These are phyloP conservation scores for Pseudogymnoascus sp. DNA, from an alignment of 2,329 filamentous ascomycete genomes.

Conservation along the genomic window DNA sequence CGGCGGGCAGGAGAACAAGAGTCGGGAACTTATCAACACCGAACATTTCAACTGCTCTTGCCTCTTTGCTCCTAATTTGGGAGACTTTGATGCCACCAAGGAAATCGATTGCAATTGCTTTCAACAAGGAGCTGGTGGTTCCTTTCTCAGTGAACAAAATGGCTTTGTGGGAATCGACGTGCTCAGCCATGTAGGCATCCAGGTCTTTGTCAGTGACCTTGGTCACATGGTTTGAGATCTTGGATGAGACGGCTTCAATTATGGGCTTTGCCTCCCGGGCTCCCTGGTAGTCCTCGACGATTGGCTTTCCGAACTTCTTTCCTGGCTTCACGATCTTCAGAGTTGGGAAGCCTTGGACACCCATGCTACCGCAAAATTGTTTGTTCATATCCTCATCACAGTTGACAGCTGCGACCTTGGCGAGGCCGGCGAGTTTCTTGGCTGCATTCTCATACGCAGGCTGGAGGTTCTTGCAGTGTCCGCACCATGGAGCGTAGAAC, in stretches of 20 bases:
- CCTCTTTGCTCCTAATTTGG: conserved; percentile 74
- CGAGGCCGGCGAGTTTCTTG: conserved; percentile 78
- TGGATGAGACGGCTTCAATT: conserved; percentile 72
- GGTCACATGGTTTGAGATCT: conserved; percentile 88
- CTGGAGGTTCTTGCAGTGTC: conserved; percentile 93
- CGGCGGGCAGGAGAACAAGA: conserved; percentile 69
- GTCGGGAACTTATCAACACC: conserved; percentile 71
- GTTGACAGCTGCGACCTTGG: conserved; percentile 89
- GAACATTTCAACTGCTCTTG: conserved; percentile 61
- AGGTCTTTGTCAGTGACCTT: conserved; percentile 71
- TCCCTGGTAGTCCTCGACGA: conserved; percentile 86
- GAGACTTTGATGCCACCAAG: conserved; percentile 69
- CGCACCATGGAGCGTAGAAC: conserved; percentile 98
- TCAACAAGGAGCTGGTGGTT: conserved; percentile 72
- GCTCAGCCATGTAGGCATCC: conserved; percentile 61
- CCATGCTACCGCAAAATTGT: conserved; percentile 73
- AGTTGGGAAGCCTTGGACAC: conserved; percentile 89
- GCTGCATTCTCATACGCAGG: conserved; percentile 93
- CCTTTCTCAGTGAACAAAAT: conserved; percentile 93
- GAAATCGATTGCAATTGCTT: conserved; percentile 85
- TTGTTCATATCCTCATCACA: conserved; percentile 95
- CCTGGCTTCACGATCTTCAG: conserved; percentile 86
- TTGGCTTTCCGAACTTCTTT: conserved; percentile 70
- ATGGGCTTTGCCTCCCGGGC: conserved; percentile 77
- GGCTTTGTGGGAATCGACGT: conserved; percentile 67